Percentiles rank a stretch among this genome's conserved stretches.
phyloP scores from a whole-genome alignment of 345 rosid genomes.

The Gynandropsis gynandra region DNA sequence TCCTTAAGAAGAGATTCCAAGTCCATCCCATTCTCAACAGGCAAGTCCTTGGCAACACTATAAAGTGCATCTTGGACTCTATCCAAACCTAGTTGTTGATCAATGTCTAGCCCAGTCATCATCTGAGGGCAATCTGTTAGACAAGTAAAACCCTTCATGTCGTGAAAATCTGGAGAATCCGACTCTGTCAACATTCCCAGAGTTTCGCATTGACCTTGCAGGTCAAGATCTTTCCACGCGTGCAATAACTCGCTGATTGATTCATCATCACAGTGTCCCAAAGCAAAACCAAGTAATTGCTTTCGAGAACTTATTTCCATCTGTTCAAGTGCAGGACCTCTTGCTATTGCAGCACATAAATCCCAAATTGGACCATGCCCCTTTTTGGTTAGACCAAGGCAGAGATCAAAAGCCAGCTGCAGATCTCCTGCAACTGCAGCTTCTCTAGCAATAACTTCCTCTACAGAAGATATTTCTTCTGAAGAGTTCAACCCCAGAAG shows the following conservation, averaged over 20 bases:
- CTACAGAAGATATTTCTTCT: constrained; percentile 68
- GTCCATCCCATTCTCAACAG: constrained; percentile 40
- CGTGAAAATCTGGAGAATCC: constrained; percentile 35
- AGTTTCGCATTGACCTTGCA: constrained; percentile 76
- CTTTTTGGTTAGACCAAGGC: constrained; percentile 71
- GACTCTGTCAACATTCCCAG: constrained; percentile 50
- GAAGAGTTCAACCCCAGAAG: constrained; percentile 81
- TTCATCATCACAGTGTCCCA: constrained; percentile 92
- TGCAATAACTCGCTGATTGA: constrained; percentile 86
- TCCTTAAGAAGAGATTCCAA: constrained; percentile 56
- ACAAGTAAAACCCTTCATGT: constrained; percentile 39
- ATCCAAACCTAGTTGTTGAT: constrained; percentile 38
- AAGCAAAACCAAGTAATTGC: constrained; percentile 76
- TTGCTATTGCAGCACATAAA: constrained; percentile 95
- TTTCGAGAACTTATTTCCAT: constrained; percentile 82
- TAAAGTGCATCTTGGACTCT: constrained; percentile 43
- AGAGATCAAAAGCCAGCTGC: constrained; percentile 92
- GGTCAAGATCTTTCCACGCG: constrained; percentile 96
- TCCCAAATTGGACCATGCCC: constrained; percentile 98
- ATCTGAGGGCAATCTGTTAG: constrained; percentile 44
- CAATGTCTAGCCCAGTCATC: constrained; percentile 35
- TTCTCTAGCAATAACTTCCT: constrained; percentile 99
- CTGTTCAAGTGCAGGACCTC: constrained; percentile 82
- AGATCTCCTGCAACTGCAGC: constrained; percentile 97
- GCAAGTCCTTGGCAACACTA: constrained; percentile 54